Conservation (phyloP, 1,284 basidiomycete species). For the Chalciporus piperatoides region DNA sequence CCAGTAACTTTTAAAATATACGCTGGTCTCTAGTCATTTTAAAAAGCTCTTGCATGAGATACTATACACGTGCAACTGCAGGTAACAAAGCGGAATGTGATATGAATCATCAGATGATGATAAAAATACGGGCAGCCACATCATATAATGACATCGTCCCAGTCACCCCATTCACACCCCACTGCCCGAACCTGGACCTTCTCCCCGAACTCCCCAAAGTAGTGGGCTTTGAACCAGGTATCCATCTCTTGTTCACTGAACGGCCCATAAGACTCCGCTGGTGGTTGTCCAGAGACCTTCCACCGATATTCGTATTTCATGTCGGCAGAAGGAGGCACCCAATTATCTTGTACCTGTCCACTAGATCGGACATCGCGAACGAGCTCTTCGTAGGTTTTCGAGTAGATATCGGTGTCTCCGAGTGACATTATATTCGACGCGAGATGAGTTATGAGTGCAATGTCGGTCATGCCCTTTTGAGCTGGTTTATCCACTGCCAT, state of each 20-base stretch:
- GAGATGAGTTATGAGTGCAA: slow-evolving; percentile 76
- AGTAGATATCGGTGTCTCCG: slow-evolving; percentile 81
- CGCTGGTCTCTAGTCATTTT: background rate
- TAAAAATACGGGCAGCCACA: background rate
- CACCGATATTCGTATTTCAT: slow-evolving; percentile 77
- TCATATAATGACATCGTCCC: slow-evolving; percentile 60
- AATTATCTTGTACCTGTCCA: slow-evolving; percentile 62
- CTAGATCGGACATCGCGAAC: slow-evolving; percentile 69
- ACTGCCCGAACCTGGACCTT: slow-evolving; percentile 65
- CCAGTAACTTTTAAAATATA: slow-evolving; percentile 4
- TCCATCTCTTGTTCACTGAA: slow-evolving; percentile 73
- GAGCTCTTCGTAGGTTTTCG: slow-evolving; percentile 77
- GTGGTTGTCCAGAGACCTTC: slow-evolving; percentile 50
- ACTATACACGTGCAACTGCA: slow-evolving; percentile 17
- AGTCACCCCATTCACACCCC: slow-evolving; percentile 67
- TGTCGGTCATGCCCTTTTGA: slow-evolving; percentile 47
- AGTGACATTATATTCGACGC: slow-evolving; percentile 80
- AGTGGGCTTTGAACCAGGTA: slow-evolving; percentile 69
- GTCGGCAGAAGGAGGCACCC: slow-evolving; percentile 76
- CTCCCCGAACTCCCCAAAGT: slow-evolving; percentile 71
- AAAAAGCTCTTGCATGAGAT: slow-evolving; percentile 5
- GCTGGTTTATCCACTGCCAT: slow-evolving; percentile 47
- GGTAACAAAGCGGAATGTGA: background rate
- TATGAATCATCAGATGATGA: background rate
- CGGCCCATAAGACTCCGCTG: slow-evolving; percentile 66